Percentiles rank a stretch among this genome's conserved stretches.
Evolutionary conservation across 768 basidiomycete species (phyloP).

Genomic region (Rossbeevera mucosa): DNA sequence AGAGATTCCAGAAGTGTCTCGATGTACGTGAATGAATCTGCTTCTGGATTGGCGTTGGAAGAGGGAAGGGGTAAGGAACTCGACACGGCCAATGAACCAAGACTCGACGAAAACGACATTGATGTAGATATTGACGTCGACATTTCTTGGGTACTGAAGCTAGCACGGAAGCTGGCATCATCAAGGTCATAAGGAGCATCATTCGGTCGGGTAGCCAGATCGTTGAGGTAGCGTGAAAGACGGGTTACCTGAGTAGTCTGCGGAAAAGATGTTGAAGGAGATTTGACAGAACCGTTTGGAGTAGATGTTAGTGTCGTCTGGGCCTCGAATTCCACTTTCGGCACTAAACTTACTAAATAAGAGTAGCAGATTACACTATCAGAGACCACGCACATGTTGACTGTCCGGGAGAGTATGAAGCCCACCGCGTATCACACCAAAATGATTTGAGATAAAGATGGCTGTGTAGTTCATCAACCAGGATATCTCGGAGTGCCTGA

Average conservation of each 20-base stretch:
- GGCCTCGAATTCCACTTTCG: conserved; percentile 60
- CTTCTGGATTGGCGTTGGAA: conserved; percentile 66
- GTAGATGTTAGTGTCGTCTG: conserved; percentile 31
- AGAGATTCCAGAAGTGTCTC: conserved; percentile 92
- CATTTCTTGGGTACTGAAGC: conserved; percentile 17
- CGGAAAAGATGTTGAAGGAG: conserved; percentile 35
- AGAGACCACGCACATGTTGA: conserved; percentile 51
- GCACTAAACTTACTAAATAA: conserved; percentile 41
- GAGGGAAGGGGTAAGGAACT: conserved; percentile 21
- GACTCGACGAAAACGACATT: conserved; percentile 24
- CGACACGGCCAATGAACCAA: conserved; percentile 16
- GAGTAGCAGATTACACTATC: conserved; percentile 1
- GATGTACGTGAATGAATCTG: conserved; percentile 89
- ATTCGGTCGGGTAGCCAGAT: conserved; percentile 67
- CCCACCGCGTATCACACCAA: conserved; percentile 94
- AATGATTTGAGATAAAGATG: conserved; percentile 97
- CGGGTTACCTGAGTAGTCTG: conserved; percentile 42
- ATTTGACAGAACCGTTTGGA: conserved; percentile 18
- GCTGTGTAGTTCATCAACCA: conserved; percentile 92
- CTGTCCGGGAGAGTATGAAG: conserved; percentile 76
- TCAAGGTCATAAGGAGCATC: conserved; percentile 70
- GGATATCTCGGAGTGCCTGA: conserved; percentile 86
- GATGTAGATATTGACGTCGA: conserved; percentile 19
- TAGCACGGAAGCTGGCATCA: conserved; percentile 32
- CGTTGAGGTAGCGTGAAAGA: conserved; percentile 58